Evolutionary conservation across 139 green algal genomes (phyloP), one percentile per base, ranked within the genome.

Genomic region (Dunaliella primolecta): DNA sequence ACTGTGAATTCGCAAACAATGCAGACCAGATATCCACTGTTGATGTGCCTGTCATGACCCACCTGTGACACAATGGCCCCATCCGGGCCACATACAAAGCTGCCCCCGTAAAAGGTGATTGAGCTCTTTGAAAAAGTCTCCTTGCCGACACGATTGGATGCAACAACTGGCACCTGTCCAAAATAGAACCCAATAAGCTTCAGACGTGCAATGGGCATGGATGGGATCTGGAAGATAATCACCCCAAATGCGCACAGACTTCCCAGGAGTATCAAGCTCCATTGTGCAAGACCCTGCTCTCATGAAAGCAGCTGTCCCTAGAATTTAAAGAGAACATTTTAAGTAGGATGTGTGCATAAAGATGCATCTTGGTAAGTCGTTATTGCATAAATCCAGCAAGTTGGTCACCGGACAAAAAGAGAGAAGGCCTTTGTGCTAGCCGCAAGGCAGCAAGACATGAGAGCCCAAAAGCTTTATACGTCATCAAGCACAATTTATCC

Each of bases 91-190:
- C 93, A 83, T 25, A 97, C 93, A 89, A 97, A 98, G 76, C 83
- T 92, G 80, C 88, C 92, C n/a, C 94, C 94, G 70, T 98, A 97
- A 56, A 94, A 97, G 0, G 88, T 94, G 75, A 97, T 95, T 33
- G 85, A 75, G 72, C 78, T 87, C 2, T 83, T 57, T 29, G 82
- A 82, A 34, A 90, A 89, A 1, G 57, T 70, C 87, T 97, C 94
- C 0, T 3, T 87, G 70, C 93, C 94, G 1, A 97, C 87, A 24
- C 94, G 90, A 87, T 97, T 97, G 83, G 86, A 91, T 7, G 88
- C 93, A 0, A 97, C 86, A 0, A 97, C 34, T 0, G 94, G 94
- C 1, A 95, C 79, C 92, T 95, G 88, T 75, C 38, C n/a, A n/a
- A n/a, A n/a, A n/a, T n/a, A n/a, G n/a, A 11, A 15, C 74, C 34